Evolutionary conservation across 768 basidiomycete genomes (phyloP), one percentile per base, ranked within the genome.

Genomic region (Termitomyces sp.): DNA sequence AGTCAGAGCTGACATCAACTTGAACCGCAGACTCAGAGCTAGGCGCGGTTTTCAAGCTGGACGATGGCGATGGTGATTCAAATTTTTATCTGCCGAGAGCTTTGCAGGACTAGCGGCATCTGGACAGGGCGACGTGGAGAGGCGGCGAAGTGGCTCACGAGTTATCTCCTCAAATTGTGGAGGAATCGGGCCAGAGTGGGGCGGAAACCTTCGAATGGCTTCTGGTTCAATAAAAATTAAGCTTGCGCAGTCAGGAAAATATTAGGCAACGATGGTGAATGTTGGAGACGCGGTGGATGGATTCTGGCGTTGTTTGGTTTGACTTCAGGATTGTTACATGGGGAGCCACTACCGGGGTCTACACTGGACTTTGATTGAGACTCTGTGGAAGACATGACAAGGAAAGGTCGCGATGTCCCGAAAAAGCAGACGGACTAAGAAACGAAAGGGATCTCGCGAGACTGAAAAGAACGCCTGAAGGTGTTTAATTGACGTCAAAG

Each of bases 201-300:
- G 75, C 26, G 79, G 77, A 65, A 79, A 77, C 76, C 80, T 82
- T 53, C 60, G 26, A 54, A 35, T 47, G 14, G 57, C 4, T 26
- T 32, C 9, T 54, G 9, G 24, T 54, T 52, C 12, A 50, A 30
- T 9, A 47, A 26, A 57, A 22, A n/a, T n/a, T 30, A 48, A 42
- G 22, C 20, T 4, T 14, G 2, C 26, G 26, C 12, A 28, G 24
- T 10, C 32, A 43, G 14, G 48, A 14, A 82, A 61, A 88, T 75
- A 67, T 88, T 87, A 9, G 87, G 87, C 63, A 88, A 76, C 13
- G 87, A 88, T 9, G 86, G 86, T 6, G 86, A 84, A 53, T 83
- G 81, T 55, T 83, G 83, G 38, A 85, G 74, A 46, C 81, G 80
- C 18, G 78, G 76, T 49, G 79, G 79, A 61, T 76, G 76, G 46